Evolutionary conservation across 805 yeast species (phyloP), one percentile per base, ranked within the genome.

Genomic region (Sugiyamaella valdiviana): DNA sequence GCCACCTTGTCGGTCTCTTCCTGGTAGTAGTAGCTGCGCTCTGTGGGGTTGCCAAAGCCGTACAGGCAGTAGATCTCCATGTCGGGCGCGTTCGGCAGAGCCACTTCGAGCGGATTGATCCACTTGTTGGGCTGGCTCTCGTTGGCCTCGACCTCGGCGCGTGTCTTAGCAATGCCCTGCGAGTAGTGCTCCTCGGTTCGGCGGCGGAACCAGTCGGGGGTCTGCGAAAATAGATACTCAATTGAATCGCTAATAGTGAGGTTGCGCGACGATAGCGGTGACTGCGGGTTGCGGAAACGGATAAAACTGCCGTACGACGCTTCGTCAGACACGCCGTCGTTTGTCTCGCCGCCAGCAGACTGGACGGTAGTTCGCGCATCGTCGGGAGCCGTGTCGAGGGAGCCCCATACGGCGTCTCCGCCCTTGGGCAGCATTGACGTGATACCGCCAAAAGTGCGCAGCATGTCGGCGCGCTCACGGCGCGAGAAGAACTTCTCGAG

Each of bases 401-500:
- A 74, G 3, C 99, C 99, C 99, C 99, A 93, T 26, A 93, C 77
- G 4, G 79, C 62, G 35, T 81, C 82, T 2, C 97, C 98, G 39
- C 99, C 99, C 64, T 91, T 93, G 17, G 99, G 99, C 23, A 93
- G 61, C 99, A 93, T 93, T 48, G 93, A 79, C 14, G 97, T 89
- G 42, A 93, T 73, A 10, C 98, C 98, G n/a, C 95, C 96, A 74
- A 87, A 91, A 1, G 91, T 74, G 53, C 88, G 75, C 43, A 89
- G 63, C 84, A 93, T 74, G 53, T 87, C 95, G 5, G 88, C 79
- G 56, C 99, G 77, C 67, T 91, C 99, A 52, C 79, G 77, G 63
- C 95, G 77, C 45, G 93, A 83, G 65, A 93, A 89, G 67, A 93
- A 93, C 68, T 86, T 88, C 62, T 93, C 99, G 49, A 93, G 74